phyloP scores from a whole-genome alignment of 441 rosid species.

The Gossypium davidsonii region DNA sequence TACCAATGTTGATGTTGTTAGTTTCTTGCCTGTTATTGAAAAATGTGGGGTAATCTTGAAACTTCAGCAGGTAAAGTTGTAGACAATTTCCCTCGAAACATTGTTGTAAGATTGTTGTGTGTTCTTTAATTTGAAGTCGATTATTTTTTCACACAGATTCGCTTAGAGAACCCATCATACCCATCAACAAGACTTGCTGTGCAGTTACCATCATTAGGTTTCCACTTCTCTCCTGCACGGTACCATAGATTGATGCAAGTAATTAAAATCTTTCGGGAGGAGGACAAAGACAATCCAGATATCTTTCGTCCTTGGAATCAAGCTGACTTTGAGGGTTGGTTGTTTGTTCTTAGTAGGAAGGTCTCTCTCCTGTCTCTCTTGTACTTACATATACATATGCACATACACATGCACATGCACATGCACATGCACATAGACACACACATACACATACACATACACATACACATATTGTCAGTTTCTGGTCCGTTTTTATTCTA shows the following conservation, averaged over 20 bases:
- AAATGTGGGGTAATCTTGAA: constrained; percentile 82
- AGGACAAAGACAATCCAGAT: constrained; percentile 47
- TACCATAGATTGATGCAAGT: constrained; percentile 98
- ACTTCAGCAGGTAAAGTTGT: constrained; percentile 75
- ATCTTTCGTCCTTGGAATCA: constrained; percentile 67
- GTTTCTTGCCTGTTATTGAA: constrained; percentile 86
- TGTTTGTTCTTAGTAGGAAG: constrained; percentile 75
- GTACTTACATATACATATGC: neutral
- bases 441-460: neutral
- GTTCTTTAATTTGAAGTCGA: constrained; percentile 12
- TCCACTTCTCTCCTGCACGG: constrained; percentile 98
- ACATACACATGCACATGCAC: neutral
- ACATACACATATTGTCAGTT: neutral
- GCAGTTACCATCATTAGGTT: constrained; percentile 82
- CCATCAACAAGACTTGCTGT: constrained; percentile 89
- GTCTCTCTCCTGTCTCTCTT: constrained; percentile 31
- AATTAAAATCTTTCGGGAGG: constrained; percentile 61
- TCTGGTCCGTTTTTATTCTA: constrained; percentile 17
- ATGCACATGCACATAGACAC: neutral
- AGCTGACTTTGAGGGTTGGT: constrained; percentile 98
- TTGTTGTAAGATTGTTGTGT: constrained; percentile 9
- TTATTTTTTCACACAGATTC: constrained; percentile 49
- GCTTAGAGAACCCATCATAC: constrained; percentile 67
- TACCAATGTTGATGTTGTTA: constrained; percentile 26
- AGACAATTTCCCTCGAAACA: constrained; percentile 9